phyloP scores from a whole-genome alignment of 2,329 filamentous ascomycete genomes.

The Sporothrix sp. region DNA sequence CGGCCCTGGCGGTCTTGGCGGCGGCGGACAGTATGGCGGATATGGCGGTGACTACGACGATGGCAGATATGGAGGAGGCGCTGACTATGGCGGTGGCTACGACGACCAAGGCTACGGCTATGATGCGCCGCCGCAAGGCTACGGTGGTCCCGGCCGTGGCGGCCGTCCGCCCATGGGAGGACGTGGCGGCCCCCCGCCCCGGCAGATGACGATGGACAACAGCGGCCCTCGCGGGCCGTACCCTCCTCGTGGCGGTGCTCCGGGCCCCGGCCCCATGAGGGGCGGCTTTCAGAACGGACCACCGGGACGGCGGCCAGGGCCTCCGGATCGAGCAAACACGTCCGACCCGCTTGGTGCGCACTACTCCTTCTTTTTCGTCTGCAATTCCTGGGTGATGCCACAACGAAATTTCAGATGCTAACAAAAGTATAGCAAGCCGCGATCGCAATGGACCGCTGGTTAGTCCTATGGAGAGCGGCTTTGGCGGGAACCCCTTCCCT shows the following conservation, averaged over 20 bases:
- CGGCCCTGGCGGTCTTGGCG: background rate
- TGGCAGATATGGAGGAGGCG: conserved; percentile 25
- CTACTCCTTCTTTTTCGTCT: background rate
- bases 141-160: conserved; percentile 33
- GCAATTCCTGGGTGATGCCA: too few species aligned
- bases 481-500: conserved; percentile 33
- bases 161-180: conserved; percentile 35
- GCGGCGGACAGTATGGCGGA: conserved; percentile 20
- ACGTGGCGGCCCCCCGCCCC: conserved; percentile 36
- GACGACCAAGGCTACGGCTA: conserved; percentile 36
- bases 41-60: conserved; percentile 28
- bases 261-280: conserved; percentile 27
- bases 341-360: conserved; percentile 35
- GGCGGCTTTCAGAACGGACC: conserved; percentile 26
- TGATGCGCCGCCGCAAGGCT: conserved; percentile 35
- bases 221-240: conserved; percentile 29
- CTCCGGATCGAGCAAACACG: conserved; percentile 28
- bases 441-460: conserved; percentile 23
- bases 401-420: background rate
- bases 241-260: conserved; percentile 28
- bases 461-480: conserved; percentile 25
- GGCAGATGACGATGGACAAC: conserved; percentile 28
- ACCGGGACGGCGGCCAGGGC: conserved; percentile 26
- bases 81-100: conserved; percentile 28
- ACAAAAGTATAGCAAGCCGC: conserved; percentile 16